Base-by-base conservation (phyloP, 1,139 yeast species). In the Saccharomyces hybrid region DNA sequence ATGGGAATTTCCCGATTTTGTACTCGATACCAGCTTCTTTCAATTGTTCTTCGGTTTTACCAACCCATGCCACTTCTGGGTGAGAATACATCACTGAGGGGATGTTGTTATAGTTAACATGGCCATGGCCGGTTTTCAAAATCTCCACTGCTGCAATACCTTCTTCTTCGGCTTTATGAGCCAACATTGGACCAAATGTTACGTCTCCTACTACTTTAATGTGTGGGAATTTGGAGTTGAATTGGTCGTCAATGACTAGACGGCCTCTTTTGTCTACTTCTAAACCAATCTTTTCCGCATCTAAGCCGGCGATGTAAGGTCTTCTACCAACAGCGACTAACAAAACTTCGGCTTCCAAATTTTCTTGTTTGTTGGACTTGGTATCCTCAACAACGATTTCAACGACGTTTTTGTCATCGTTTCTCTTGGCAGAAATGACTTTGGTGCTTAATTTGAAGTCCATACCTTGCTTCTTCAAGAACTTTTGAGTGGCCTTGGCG, bases 161-260 rank as follows among this genome's bases (percentile, higher is more conserved):
- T 80, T 95, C 99, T 75, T 95, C 99, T 79, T 95, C 99, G 59
- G 99, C 99, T 81, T 95, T 95, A 82, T 95, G 99, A 60, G 99
- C 99, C 77, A 95, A 83, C 99, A 95, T 95, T 67, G 97, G 95
- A 66, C 99, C 99, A 66, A 88, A 93, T 49, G 99, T 95, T 58
- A 86, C 97, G 72, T 95, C 99, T 73, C 99, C 99, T 74, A 93
- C 89, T 67, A 90, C 96, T 75, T 96, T 88, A 70, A 95, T 91
- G 76, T 95, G 96, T 58, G 90, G 86, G 75, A 79, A 83, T 75
- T 88, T 91, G 65, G 99, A 88, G 76, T 88, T 86, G 82, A 82
- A 93, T 78, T 93, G 90, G 59, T 88, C 85, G 74, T 95, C 98
- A 70, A 95, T 91, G 56, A 95, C 93, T 68, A 93, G 79, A 73